These are phyloP conservation scores for Populus tomentosa DNA, from an alignment of 441 rosid genomes.

Conservation along the genomic window DNA sequence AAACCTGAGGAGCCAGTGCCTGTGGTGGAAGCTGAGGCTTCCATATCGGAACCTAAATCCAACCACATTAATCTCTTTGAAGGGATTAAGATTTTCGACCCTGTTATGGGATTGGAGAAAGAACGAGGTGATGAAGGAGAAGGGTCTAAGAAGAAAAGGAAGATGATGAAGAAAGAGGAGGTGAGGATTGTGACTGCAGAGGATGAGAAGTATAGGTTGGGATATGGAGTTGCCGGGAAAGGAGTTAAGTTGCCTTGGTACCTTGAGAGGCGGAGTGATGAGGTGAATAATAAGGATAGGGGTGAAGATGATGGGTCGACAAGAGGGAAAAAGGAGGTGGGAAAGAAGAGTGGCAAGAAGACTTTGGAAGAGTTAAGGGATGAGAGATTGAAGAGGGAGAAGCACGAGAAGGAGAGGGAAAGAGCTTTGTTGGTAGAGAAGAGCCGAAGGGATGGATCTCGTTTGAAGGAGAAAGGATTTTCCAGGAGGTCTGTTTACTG, in stretches of 20 bases:
- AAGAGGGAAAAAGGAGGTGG: conserved; percentile 25
- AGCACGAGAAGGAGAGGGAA: conserved; percentile 68
- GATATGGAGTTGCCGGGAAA: conserved; percentile 85
- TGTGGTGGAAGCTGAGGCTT: conserved; percentile 16
- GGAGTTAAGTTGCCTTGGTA: conserved; percentile 95
- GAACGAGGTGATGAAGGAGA: conserved; percentile 52
- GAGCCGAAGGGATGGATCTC: conserved; percentile 30
- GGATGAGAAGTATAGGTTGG: conserved; percentile 82
- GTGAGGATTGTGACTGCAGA: conserved; percentile 55
- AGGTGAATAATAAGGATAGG: conserved; percentile 24
- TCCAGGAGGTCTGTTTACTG: conserved; percentile 37
- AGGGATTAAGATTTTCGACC: conserved; percentile 83
- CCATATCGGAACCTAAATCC: conserved; percentile 36
- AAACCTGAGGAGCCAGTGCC: conserved; percentile 30
- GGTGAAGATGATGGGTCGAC: conserved; percentile 23
- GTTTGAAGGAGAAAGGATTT: conserved; percentile 28
- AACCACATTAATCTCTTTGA: conserved; percentile 83
- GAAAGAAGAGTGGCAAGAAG: conserved; percentile 58
- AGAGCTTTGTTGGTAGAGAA: conserved; percentile 47
- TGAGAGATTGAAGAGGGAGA: conserved; percentile 74
- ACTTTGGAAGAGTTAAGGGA: conserved; percentile 71
- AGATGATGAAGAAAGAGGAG: conserved; percentile 79
- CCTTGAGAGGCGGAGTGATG: conserved; percentile 49
- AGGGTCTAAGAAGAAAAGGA: conserved; percentile 40
- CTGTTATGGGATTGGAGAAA: conserved; percentile 40